Evolutionary conservation across 2,329 filamentous ascomycete species (phyloP).

Genomic region (Penicillium sp.): DNA sequence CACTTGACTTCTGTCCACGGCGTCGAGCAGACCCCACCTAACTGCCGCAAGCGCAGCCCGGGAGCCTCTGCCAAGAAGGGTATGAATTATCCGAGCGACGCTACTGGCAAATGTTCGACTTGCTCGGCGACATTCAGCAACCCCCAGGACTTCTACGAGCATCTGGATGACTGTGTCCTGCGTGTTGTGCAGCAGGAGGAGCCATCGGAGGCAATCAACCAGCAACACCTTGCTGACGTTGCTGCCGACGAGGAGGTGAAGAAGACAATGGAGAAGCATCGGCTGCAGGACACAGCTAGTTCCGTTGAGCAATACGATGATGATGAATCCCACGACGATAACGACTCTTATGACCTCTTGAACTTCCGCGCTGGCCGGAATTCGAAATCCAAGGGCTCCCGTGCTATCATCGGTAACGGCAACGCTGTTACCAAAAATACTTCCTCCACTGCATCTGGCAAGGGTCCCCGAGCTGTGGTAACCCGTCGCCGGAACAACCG

Average conservation of each 20-base stretch:
- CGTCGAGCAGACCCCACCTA: conserved; percentile 89
- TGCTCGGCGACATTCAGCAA: conserved; percentile 81
- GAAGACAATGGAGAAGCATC: conserved; percentile 60
- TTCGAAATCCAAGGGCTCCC: conserved; percentile 49
- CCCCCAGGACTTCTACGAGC: conserved; percentile 96
- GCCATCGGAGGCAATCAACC: conserved; percentile 59
- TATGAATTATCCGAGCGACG: conserved; percentile 70
- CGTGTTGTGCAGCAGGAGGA: conserved; percentile 63
- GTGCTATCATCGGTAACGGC: conserved; percentile 52
- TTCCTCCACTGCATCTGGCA: conserved; percentile 65
- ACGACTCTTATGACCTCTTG: conserved; percentile 53
- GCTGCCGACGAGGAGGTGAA: conserved; percentile 60
- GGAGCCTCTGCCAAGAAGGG: conserved; percentile 60
- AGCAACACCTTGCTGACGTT: conserved; percentile 58
- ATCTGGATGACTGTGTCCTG: conserved; percentile 73
- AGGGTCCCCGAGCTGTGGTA: conserved; percentile 62
- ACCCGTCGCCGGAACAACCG: conserved; percentile 83
- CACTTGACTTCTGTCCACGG: conserved; percentile 88
- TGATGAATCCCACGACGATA: conserved; percentile 58
- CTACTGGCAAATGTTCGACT: conserved; percentile 87
- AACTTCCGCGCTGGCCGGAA: conserved; percentile 49
- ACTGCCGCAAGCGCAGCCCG: conserved; percentile 75
- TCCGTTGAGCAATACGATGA: conserved; percentile 52
- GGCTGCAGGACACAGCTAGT: conserved; percentile 51
- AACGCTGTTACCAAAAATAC: conserved; percentile 45